Percentiles rank a stretch among this genome's conserved stretches.
Evolutionary conservation across 768 basidiomycete species (phyloP).

Genomic region (Auriscalpium microsporum): DNA sequence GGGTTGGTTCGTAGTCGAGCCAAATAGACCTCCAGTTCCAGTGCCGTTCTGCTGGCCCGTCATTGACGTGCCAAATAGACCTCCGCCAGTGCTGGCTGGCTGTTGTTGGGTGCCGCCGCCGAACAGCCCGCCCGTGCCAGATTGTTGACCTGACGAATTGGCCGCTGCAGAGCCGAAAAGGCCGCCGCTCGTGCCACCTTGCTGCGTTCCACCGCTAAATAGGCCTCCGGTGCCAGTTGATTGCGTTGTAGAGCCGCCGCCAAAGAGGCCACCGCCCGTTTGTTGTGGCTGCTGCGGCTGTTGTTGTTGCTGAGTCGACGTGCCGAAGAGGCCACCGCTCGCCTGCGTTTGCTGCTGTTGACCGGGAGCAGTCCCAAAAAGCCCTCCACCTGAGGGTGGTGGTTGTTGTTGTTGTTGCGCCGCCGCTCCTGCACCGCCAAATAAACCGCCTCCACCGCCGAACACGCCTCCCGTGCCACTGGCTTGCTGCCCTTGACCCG

Average conservation of each 20-base stretch:
- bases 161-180: constrained; percentile 4
- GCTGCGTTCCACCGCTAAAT: too few relatives aligned
- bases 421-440: constrained; percentile 3
- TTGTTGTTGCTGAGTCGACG: not conserved
- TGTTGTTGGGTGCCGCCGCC: constrained; percentile 3
- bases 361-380: not conserved
- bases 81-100: not conserved
- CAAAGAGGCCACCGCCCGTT: too few relatives aligned
- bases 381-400: constrained; percentile 1
- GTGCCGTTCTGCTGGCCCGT: not conserved
- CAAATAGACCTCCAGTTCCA: constrained; percentile 8
- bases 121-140: constrained; percentile 17
- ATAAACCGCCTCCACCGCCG: not conserved
- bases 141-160: not conserved
- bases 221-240: too few relatives aligned
- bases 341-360: constrained; percentile 5
- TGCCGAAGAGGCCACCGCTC: constrained; percentile 18
- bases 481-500: not conserved
- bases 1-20: constrained; percentile 5
- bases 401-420: not conserved
- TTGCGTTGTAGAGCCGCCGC: too few relatives aligned
- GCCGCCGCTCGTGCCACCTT: not conserved
- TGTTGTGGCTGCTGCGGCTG: not conserved
- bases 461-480: not conserved
- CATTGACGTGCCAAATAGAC: not conserved